Evolutionary conservation across 2,329 filamentous ascomycete species (phyloP), one percentile per base, ranked within the genome.

Genomic region (Xylaria sp.): DNA sequence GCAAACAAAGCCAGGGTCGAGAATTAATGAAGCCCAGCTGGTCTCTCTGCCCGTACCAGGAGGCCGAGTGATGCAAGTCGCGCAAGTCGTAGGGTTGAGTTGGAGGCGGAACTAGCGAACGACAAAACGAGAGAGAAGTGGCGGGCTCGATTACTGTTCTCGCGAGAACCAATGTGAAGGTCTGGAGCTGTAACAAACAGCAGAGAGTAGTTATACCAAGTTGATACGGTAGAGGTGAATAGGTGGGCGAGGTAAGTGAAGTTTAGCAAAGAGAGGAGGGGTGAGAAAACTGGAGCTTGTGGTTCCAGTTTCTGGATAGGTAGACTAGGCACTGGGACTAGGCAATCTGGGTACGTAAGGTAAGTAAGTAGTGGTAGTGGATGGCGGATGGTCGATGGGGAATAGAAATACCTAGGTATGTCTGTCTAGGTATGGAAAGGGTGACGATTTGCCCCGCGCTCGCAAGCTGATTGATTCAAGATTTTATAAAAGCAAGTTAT

Each of bases 271-370:
- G 51, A 25, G 47, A 59, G 61, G 61, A 67, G 67, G 65, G 65
- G 65, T 63, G 68, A 63, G 65, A 69, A 69, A 68, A 69, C 45
- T 69, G 68, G 68, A 63, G 68, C 65, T 65, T 61, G 62, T 63
- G 55, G 54, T 68, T 58, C 57, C 36, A 59, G 53, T 59, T 44
- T 61, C 55, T 33, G 51, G 47, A 36, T 59, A 42, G 42, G 25
- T 54, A 13, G n/a, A n/a, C 13, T 39, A 36, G 29, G 39, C 27
- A 47, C n/a, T n/a, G n/a, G n/a, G n/a, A n/a, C n/a, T n/a, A n/a
- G 33, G 20, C 31, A 47, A 15, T 27, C 17, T 47, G 20, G 38
- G 17, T 47, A 45, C 15, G 17, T 55, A 17, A n/a, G 50, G 11
- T n/a, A 27, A n/a, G 49, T 31, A 17, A 45, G 50, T n/a, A 31